Evolutionary conservation across 495 filamentous ascomycete species (phyloP), one percentile per base, ranked within the genome.

Genomic region (Hypoxylon trugodes): DNA sequence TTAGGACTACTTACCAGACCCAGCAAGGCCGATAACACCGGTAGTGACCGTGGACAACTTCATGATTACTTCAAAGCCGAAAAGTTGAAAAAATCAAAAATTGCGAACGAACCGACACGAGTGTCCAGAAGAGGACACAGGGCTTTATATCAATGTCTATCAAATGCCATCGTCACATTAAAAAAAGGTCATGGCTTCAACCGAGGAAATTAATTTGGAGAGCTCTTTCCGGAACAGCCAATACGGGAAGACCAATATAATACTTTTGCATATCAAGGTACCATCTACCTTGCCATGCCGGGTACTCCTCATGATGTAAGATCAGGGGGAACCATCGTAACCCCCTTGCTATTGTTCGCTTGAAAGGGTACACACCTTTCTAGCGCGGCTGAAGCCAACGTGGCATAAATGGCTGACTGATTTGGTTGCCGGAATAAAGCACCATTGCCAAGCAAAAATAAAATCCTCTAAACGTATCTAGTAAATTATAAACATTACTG

Each of bases 131-230:
- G 36, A 22, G 21, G 35, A 5, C 28, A 16, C 16, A 19, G n/a
- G 33, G 2, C 40, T 67, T 67, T 67, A 67, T 67, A 67, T 43
- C 33, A 42, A 16, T 16, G 15, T 49, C 35, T 30, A 10, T 48
- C 45, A 13, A 51, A 56, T 45, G 51, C 19, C 63, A 33, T 57
- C 57, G 41, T 61, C 56, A 50, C 57, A 45, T 46, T 19, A 22
- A 37, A n/a, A n/a, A n/a, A 19, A 56, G 56, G 51, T 10, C 19
- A 42, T 57, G 45, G 57, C 52, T 54, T 67, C 51, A 61, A 67
- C 47, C 51, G 64, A 67, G 55, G 25, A 49, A 56, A 53, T 61
- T 67, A 67, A 67, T 67, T 57, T 67, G 47, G 57, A 67, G 57
- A 62, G 33, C 46, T 53, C 52, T 55, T 32, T 61, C 64, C 57